Percentiles rank a stretch among this genome's conserved stretches.
Evolutionary conservation across 2,329 filamentous ascomycete genomes (phyloP).

Genomic region (Colletotrichum magnum): DNA sequence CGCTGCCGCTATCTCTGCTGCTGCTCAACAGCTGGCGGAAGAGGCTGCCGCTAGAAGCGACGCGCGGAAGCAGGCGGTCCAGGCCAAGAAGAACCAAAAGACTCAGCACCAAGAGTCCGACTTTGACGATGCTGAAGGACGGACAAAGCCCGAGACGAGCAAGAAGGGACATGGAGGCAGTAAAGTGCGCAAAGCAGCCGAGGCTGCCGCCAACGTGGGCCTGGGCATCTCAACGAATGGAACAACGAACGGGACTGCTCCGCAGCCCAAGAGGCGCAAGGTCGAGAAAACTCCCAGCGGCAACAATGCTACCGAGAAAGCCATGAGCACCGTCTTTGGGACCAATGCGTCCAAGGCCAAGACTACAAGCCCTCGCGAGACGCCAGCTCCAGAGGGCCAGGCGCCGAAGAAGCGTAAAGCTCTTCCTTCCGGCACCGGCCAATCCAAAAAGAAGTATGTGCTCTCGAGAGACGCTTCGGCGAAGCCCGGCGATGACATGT

Average conservation of each 20-base stretch:
- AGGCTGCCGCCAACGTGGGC: conserved; percentile 67
- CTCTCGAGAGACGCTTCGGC: neutral
- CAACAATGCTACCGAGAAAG: conserved; percentile 73
- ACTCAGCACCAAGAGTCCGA: conserved; percentile 82
- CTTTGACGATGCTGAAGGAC: conserved; percentile 76
- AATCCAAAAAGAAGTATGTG: conserved; percentile 81
- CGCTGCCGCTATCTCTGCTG: conserved; percentile 82
- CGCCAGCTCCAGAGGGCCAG: conserved; percentile 72
- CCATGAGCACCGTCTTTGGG: conserved; percentile 72
- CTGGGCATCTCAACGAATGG: conserved; percentile 75
- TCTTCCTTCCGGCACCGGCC: conserved; percentile 74
- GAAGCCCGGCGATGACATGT: neutral
- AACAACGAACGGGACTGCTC: conserved; percentile 64
- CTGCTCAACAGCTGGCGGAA: conserved; percentile 82
- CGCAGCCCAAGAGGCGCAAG: conserved; percentile 83
- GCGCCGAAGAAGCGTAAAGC: conserved; percentile 80
- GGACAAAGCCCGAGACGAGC: conserved; percentile 60
- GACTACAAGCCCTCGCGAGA: conserved; percentile 76
- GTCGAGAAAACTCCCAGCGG: conserved; percentile 76
- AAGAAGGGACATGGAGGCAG: conserved; percentile 75
- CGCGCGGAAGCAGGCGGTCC: conserved; percentile 84
- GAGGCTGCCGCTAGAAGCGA: conserved; percentile 90
- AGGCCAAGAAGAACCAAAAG: conserved; percentile 81
- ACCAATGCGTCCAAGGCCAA: conserved; percentile 68
- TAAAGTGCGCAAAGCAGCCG: conserved; percentile 75